Evolutionary conservation across 768 basidiomycete genomes (phyloP), one percentile per base, ranked within the genome.

Genomic region (Psilocybe tampanensis): DNA sequence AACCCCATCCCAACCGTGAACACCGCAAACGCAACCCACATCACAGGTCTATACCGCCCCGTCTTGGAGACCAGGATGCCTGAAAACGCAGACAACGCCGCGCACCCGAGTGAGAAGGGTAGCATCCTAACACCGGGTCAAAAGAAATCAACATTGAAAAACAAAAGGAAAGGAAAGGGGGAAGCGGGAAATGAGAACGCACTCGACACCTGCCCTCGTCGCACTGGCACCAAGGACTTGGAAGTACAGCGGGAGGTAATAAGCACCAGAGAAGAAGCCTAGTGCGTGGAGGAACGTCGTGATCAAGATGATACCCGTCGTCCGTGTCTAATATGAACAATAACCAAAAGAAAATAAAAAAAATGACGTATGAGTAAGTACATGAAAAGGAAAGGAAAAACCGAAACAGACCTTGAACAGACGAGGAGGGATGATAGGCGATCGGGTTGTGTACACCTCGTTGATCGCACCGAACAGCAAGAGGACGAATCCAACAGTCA

Each of bases 161-260:
- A 19, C 19, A 44, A 21, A 9, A 18, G 17, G 12, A 44, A 45
- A 44, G 45, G 24, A 7, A 17, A 5, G n/a, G 23, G 55, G 21
- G 33, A 51, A 44, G 41, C 39, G 12, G 15, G n/a, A n/a, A 8
- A 13, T 23, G 13, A 9, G 52, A 15, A 44, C 76, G 68, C 68
- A 86, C 88, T 82, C 76, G 19, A 92, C 78, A 49, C 88, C 89
- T 23, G 89, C 80, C 44, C 72, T 77, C 0, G 89, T 91, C 6
- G 90, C 89, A 8, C 88, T 88, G 0, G 89, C 78, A 0, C 91
- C 91, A 12, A 92, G 79, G 2, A 88, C 82, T 74, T 94, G 91
- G 71, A 80, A 94, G 67, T 88, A 94, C 2, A 92, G 66, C 1
- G 91, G 90, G 7, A 93, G 77, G 63, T 92, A 92, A 65, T 74